Evolutionary conservation across 2,329 filamentous ascomycete species (phyloP), one percentile per base, ranked within the genome.

Genomic region (Arthrobotrys pseudoclavata): DNA sequence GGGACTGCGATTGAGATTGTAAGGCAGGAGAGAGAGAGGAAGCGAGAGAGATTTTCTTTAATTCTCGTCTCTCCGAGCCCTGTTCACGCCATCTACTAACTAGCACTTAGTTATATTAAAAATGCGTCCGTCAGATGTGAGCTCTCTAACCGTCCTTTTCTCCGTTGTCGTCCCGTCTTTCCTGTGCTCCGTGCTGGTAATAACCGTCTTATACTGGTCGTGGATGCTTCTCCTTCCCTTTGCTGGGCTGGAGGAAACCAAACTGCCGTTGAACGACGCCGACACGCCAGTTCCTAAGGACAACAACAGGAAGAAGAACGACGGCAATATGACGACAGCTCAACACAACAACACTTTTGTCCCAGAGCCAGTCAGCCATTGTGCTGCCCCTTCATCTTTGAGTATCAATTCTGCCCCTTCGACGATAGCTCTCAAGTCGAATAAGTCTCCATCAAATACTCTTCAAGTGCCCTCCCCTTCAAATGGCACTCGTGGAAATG

Each of bases 261-360:
- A 45, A 15, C 13, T 64, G 40, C 40, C 60, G 26, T 20, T 26
- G 26, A 61, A 64, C 42, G 4, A 26, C 26, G 42, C 20, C 63
- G 53, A 53, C 70, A 69, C 40, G 34, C 18, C 47, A 2, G 22
- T 24, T 24, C 15, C 24, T 9, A 20, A 63, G 24, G 20, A 47
- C 60, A 24, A 63, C 15, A 40, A 37, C 20, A 24, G 15, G 34
- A 22, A 47, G n/a, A 40, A 22, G 2, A 37, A 37, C 42, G 45
- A 48, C 55, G 26, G 10, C 64, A 69, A 57, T 29, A 76, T 76
- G 72, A 76, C 72, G 72, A 76, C 72, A 76, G 48, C 50, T 20
- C 72, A 76, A 76, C 72, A 67, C 72, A 76, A 61, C 72, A 76
- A 76, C 72, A 40, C 72, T 24, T 76, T 76, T 47, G 67, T 76